These are phyloP conservation scores for Lachnellula subtilissima DNA, from an alignment of 2,329 filamentous ascomycete species.

Conservation along the genomic window DNA sequence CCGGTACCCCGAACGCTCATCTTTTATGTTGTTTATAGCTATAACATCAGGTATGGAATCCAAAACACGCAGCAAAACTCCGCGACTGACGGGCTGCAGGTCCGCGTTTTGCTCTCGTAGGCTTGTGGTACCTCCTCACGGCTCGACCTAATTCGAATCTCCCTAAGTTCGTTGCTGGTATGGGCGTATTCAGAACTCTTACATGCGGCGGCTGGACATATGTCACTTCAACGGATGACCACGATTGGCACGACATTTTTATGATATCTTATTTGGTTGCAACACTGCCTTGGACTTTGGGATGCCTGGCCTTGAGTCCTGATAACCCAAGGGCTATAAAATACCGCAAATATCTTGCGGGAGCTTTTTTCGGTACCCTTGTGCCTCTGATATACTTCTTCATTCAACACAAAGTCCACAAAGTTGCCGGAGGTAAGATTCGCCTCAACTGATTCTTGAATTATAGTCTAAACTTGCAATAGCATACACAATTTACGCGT, in stretches of 20 bases:
- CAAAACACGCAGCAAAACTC: not conserved
- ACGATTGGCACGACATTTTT: conserved; percentile 98
- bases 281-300: conserved; percentile 90
- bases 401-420: conserved; percentile 97
- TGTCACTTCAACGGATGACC: conserved; percentile 95
- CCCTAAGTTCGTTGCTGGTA: conserved; percentile 73
- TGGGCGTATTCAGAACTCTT: conserved; percentile 81
- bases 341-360: conserved; percentile 81
- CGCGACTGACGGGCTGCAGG: conserved; percentile 44
- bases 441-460: conserved; percentile 8
- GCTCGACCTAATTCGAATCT: conserved; percentile 68
- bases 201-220: conserved; percentile 99
- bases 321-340: conserved; percentile 76
- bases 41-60: conserved; percentile 71
- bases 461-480: conserved; percentile 22
- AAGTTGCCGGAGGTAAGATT: conserved; percentile 77
- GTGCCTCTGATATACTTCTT: conserved; percentile 93
- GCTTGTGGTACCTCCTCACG: conserved; percentile 87
- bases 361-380: conserved; percentile 83
- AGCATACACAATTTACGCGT: conserved; percentile 97
- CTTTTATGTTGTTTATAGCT: conserved; percentile 97
- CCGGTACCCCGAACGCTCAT: conserved; percentile 89
- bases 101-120: conserved; percentile 85
- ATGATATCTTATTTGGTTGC: conserved; percentile 98
- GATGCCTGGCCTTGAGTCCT: conserved; percentile 83